A percentile compares a stretch with the other conserved stretches of the same genome.
phyloP scores from a whole-genome alignment of 2,329 filamentous ascomycete genomes.

The Colletotrichum sublineola region DNA sequence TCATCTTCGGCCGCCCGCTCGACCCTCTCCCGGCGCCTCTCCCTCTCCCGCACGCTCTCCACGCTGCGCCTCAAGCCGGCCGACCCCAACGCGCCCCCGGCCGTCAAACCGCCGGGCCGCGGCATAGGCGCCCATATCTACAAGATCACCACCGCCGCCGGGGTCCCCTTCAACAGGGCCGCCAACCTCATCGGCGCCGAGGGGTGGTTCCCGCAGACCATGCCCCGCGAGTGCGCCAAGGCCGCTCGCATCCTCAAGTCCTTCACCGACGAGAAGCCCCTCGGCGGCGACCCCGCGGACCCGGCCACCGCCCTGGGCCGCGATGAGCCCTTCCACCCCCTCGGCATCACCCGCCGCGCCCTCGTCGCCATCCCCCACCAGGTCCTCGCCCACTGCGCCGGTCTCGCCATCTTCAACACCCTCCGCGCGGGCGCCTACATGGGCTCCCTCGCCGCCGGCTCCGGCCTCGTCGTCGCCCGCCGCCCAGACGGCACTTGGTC shows the following conservation, averaged over 20 bases:
- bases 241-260: constrained; percentile 80
- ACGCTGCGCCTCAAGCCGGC: background rate
- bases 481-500: constrained; percentile 74
- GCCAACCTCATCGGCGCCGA: constrained; percentile 79
- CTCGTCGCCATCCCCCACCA: constrained; percentile 55
- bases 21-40: constrained; percentile 28
- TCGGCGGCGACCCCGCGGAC: constrained; percentile 34
- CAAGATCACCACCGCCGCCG: constrained; percentile 74
- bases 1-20: constrained; percentile 10
- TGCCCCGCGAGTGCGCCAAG: constrained; percentile 83
- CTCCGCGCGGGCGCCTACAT: constrained; percentile 70
- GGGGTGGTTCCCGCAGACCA: constrained; percentile 80
- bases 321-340: constrained; percentile 49
- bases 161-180: constrained; percentile 75
- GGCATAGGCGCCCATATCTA: constrained; percentile 71
- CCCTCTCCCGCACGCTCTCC: constrained; percentile 15
- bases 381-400: constrained; percentile 68
- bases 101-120: constrained; percentile 19
- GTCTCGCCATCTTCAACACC: constrained; percentile 74
- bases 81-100: background rate
- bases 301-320: constrained; percentile 44
- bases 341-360: constrained; percentile 50
- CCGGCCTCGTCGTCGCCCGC: constrained; percentile 70
- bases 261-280: constrained; percentile 69
- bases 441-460: constrained; percentile 70